Evolutionary conservation across 495 filamentous ascomycete species (phyloP).

Genomic region (Hypoxylon perforatum): DNA sequence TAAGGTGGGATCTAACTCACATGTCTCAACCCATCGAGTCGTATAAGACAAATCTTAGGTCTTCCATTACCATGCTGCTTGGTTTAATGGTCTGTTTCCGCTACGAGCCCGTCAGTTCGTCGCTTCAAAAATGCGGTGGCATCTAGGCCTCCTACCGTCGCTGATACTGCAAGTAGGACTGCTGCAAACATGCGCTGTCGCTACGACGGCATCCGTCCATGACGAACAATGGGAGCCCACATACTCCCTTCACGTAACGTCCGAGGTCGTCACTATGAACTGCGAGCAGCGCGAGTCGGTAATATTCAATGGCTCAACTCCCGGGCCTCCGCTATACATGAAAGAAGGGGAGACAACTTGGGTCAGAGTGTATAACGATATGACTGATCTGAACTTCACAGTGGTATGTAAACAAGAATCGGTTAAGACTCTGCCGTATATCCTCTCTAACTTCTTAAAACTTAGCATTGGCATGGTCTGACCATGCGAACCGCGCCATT

Average conservation of each 20-base stretch:
- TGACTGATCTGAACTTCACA: slow-evolving; percentile 62
- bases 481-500: slow-evolving; percentile 65
- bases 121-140: slow-evolving; percentile 41
- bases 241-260: slow-evolving; percentile 58
- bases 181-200: slow-evolving; percentile 33
- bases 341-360: slow-evolving; percentile 62
- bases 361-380: slow-evolving; percentile 71
- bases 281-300: slow-evolving; percentile 58
- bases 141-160: slow-evolving; percentile 32
- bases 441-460: slow-evolving; percentile 24
- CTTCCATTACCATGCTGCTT: slow-evolving; percentile 20
- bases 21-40: slow-evolving; percentile 22
- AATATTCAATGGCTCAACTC: slow-evolving; percentile 65
- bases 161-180: slow-evolving; percentile 34
- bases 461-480: slow-evolving; percentile 71
- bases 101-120: slow-evolving; percentile 24
- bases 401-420: slow-evolving; percentile 54
- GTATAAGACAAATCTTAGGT: slow-evolving; percentile 36
- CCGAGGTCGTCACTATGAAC: slow-evolving; percentile 51
- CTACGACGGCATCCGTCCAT: slow-evolving; percentile 33
- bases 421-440: background rate
- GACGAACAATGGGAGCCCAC: slow-evolving; percentile 54
- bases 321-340: slow-evolving; percentile 62
- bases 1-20: slow-evolving; percentile 15
- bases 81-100: slow-evolving; percentile 25